Evolutionary conservation across 129 eudicot species (phyloP).

Genomic region (Mikania micrantha): DNA sequence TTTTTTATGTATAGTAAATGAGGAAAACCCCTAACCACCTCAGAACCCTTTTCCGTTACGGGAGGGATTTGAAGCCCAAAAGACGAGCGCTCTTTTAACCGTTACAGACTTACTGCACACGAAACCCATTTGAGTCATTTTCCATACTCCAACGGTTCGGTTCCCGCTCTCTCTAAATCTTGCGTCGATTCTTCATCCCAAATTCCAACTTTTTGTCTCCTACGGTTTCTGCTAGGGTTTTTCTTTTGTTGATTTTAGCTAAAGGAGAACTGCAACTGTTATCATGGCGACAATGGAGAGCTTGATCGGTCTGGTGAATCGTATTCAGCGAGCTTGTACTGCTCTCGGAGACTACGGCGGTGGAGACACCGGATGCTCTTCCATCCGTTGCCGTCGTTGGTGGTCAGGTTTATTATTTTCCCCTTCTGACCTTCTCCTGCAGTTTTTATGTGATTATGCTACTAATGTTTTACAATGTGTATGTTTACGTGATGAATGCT

Average conservation of each 20-base stretch:
- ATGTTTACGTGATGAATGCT: not conserved
- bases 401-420: slow-evolving; percentile 62
- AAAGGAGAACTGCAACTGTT: slow-evolving; percentile 20
- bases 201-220: not conserved
- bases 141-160: too few species aligned
- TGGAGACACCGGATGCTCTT: slow-evolving; percentile 65
- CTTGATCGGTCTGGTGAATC: slow-evolving; percentile 75
- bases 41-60: too few species aligned
- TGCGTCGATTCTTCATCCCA: not conserved
- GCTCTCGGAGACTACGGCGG: slow-evolving; percentile 86
- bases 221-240: slow-evolving; percentile 11
- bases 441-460: not conserved
- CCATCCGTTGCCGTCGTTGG: slow-evolving; percentile 96
- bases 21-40: too few species aligned
- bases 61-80: too few species aligned
- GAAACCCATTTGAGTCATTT: too few species aligned
- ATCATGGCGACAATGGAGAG: slow-evolving; percentile 76
- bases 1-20: too few species aligned
- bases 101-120: not conserved
- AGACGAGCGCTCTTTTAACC: too few species aligned
- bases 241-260: not conserved
- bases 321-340: slow-evolving; percentile 80
- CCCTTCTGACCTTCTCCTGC: not conserved
- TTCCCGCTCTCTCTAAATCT: too few species aligned
- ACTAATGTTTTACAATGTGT: slow-evolving; percentile 3